Evolutionary conservation across 140 eudicot genomes (phyloP).

Genomic region (Oenanthe javanica): DNA sequence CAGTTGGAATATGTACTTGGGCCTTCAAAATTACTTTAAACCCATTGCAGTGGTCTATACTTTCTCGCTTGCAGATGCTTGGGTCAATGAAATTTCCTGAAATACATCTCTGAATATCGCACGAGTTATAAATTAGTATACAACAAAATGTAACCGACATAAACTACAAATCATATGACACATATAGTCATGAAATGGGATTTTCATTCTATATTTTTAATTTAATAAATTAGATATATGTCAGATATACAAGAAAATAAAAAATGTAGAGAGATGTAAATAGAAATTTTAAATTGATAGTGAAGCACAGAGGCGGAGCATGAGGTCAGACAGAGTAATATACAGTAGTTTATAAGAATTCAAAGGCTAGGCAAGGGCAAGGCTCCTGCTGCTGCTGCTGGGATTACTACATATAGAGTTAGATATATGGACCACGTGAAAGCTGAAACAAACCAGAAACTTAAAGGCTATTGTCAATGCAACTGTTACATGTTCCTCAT

Average conservation of each 20-base stretch:
- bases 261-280: not conserved
- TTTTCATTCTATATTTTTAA: too few species aligned
- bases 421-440: slow-evolving; percentile 2
- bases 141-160: too few species aligned
- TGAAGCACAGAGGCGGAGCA: not conserved
- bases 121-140: too few species aligned
- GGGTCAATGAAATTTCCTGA: too few species aligned
- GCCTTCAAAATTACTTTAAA: not conserved
- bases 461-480: not conserved
- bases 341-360: not conserved
- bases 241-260: too few species aligned
- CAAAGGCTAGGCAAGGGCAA: not conserved
- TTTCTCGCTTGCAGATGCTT: too few species aligned
- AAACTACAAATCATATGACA: too few species aligned
- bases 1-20: not conserved
- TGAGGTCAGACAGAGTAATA: not conserved
- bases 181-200: too few species aligned
- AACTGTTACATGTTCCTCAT: slow-evolving; percentile 1
- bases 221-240: too few species aligned
- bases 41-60: not conserved
- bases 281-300: not conserved
- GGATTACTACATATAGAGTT: not conserved
- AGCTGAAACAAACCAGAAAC: not conserved
- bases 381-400: not conserved
- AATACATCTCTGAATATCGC: too few species aligned